Conservation (phyloP, 768 basidiomycete genomes). For the Tulasnella sp. region DNA sequence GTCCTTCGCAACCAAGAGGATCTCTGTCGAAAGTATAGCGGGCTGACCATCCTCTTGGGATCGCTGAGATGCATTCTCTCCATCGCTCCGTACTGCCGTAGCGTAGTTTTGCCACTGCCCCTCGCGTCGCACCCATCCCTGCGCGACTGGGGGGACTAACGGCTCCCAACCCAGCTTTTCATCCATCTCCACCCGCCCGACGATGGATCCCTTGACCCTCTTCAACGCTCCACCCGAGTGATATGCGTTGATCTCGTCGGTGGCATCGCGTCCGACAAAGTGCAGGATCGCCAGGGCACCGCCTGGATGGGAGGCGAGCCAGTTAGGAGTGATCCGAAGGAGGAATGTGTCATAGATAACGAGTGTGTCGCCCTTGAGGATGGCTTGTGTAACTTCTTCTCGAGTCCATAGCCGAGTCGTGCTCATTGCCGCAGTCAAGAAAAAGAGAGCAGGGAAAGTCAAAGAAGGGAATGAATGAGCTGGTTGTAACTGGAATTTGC, state of each 20-base stretch:
- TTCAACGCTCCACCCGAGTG: slow-evolving; percentile 50
- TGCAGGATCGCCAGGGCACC: slow-evolving; percentile 82
- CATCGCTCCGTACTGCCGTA: slow-evolving; percentile 28
- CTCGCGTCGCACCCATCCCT: slow-evolving; percentile 66
- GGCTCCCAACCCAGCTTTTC: slow-evolving; percentile 49
- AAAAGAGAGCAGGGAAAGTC: too few species aligned
- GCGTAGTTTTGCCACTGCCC: slow-evolving; percentile 58
- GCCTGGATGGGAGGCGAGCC: slow-evolving; percentile 86
- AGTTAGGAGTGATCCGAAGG: slow-evolving; percentile 53
- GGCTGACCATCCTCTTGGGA: slow-evolving; percentile 21
- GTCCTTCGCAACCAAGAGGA: slow-evolving; percentile 49
- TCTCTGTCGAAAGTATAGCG: slow-evolving; percentile 32
- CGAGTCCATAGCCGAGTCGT: slow-evolving; percentile 32
- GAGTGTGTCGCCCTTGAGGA: slow-evolving; percentile 64
- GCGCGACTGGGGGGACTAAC: slow-evolving; percentile 72
- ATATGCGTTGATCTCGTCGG: slow-evolving; percentile 90
- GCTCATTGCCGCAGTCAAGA: not conserved
- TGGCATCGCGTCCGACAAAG: slow-evolving; percentile 89
- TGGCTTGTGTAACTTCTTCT: slow-evolving; percentile 51
- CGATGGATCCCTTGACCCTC: slow-evolving; percentile 49
- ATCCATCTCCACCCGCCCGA: slow-evolving; percentile 55
- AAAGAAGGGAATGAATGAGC: too few species aligned
- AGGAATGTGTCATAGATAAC: slow-evolving; percentile 59
- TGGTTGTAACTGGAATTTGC: too few species aligned
- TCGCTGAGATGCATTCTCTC: slow-evolving; percentile 20